Base-by-base conservation (phyloP, 2,329 filamentous ascomycete species). In the Sclerotinia borealis region DNA sequence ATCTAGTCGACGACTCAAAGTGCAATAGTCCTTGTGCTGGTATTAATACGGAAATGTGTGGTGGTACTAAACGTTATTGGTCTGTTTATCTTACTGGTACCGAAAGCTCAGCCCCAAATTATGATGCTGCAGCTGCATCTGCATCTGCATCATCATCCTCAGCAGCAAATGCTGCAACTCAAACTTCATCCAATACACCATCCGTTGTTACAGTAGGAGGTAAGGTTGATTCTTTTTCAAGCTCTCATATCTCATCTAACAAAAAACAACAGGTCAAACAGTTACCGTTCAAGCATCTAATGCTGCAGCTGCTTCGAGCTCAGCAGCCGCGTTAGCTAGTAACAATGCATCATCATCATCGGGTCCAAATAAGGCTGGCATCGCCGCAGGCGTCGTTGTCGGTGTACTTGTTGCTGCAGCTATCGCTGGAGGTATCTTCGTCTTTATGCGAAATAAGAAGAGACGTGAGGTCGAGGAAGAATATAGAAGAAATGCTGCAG, bases 331-430 rank as follows among this genome's bases (percentile, higher is more conserved):
- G n/a, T 25, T 65, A 10, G 11, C 49, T 17, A 29, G 45, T 7
- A 61, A 61, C 7, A 9, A 31, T 3, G n/a, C n/a, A n/a, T n/a
- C n/a, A n/a, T n/a, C n/a, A n/a, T 58, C 60, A 36, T 54, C 63
- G 3, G 66, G 66, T 39, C 65, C 69, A 56, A 74, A 65, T 48
- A 90, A 86, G n/a, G 90, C 86, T 45, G 92, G 89, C 55, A 93
- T 98, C 69, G 92, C 90, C 22, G 93, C 88, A 11, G 93, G 93
- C 65, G 90, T 92, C 1, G 93, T 97, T 2, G 90, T 95, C 10
- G 92, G 91, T 64, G 85, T 96, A 2, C 79, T 96, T 2, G 90
- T 79, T 1, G 72, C 92, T 5, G 83, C 80, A 60, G 89, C 81
- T 17, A 80, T 90, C 22, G 79, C 84, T 15, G 91, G 86, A 50